Evolutionary conservation across 1,284 basidiomycete genomes (phyloP).

Genomic region (Cryptococcus hybrid): DNA sequence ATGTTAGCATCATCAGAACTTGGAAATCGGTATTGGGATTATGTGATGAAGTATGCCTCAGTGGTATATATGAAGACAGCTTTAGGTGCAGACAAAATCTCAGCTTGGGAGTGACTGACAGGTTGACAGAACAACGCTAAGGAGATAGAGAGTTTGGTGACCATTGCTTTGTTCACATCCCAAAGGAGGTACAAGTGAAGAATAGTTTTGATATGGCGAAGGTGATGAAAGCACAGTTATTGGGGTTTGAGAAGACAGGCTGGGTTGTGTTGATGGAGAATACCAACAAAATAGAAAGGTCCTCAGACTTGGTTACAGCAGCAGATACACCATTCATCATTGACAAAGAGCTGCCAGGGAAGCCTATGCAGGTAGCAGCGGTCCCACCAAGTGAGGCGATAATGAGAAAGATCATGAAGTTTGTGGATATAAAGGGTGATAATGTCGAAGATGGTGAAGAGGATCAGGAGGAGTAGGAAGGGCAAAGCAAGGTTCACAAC

Average conservation of each 20-base stretch:
- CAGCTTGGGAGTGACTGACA: not conserved
- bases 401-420: too few species aligned
- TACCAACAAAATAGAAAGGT: not conserved
- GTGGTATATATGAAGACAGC: not conserved
- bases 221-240: not conserved
- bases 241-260: not conserved
- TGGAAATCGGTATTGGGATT: not conserved
- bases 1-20: not conserved
- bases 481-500: too few species aligned
- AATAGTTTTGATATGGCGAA: not conserved
- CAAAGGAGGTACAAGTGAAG: not conserved
- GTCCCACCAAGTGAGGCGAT: too few species aligned
- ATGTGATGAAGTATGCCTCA: not conserved
- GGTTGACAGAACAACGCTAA: not conserved
- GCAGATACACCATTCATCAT: too few species aligned
- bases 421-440: too few species aligned
- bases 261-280: not conserved
- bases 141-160: not conserved
- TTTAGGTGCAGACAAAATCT: not conserved
- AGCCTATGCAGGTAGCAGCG: too few species aligned
- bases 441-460: too few species aligned
- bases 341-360: too few species aligned
- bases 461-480: too few species aligned
- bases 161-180: not conserved
- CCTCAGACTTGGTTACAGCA: too few species aligned